A percentile compares a stretch with the other conserved stretches of the same genome.
These are phyloP conservation scores for Adansonia grandidieri DNA, from an alignment of 441 rosid species.

Conservation along the genomic window DNA sequence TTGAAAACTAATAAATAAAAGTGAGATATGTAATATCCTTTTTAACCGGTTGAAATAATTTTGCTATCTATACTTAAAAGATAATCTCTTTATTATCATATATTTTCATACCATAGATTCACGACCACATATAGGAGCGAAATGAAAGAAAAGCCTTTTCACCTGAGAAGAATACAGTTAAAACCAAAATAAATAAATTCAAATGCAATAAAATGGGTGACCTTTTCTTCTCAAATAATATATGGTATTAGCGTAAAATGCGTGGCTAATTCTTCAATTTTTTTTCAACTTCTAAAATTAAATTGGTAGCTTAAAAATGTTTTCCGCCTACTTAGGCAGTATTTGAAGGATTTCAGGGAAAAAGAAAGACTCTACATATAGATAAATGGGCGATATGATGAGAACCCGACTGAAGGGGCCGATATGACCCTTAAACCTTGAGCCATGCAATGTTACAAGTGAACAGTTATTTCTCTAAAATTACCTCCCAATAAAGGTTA, in stretches of 20 bases:
- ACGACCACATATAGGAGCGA: not conserved
- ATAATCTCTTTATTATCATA: too few relatives aligned
- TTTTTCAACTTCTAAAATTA: not conserved
- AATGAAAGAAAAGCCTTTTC: not conserved
- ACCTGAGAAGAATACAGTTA: not conserved
- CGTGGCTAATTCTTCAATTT: not conserved
- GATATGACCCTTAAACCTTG: not conserved
- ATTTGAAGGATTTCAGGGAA: too few relatives aligned
- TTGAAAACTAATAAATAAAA: too few relatives aligned
- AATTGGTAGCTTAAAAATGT: not conserved
- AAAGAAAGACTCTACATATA: not conserved
- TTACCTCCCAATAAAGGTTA: constrained; percentile 12
- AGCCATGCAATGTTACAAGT: not conserved
- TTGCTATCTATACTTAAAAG: too few relatives aligned
- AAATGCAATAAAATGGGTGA: not conserved
- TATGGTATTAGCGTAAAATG: not conserved
- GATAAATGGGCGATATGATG: not conserved
- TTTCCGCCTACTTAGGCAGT: not conserved
- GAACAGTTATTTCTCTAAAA: not conserved
- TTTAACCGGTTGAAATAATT: too few relatives aligned
- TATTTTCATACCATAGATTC: not conserved
- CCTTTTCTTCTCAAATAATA: not conserved
- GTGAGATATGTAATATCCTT: too few relatives aligned
- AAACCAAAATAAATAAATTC: not conserved
- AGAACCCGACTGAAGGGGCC: not conserved